Base-by-base conservation (phyloP, 371 early-diverging fungal genomes). In the Apophysomyces sp. region DNA sequence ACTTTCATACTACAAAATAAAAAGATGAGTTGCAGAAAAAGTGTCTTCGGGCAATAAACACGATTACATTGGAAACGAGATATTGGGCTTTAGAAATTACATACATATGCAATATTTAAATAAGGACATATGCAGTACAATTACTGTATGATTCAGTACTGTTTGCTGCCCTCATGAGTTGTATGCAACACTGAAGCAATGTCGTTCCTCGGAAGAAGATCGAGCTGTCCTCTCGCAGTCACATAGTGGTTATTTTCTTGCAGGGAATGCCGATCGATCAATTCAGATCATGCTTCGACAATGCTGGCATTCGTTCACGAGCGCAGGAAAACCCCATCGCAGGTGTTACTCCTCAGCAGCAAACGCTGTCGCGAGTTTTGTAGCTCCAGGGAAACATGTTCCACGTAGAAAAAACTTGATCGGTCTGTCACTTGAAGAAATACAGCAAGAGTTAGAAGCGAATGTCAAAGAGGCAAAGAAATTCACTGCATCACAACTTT, bases 401-500 rank as follows among this genome's bases (percentile, higher is more conserved):
- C 49, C 49, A 11, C 36, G 57, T 39, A 81, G 78, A 57, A 83
- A 73, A 26, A 85, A 81, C 58, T 62, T 85, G 49, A 68, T 85
- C 53, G 86, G 84, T 0, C 62, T 83, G 30, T 69, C 77, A 0
- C 51, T 75, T 0, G 54, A 65, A 1, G 78, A 81, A 18, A 60
- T 85, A 12, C 60, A 76, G 37, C 58, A 69, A 6, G 81, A 78
- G 41, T 49, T 85, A 16, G 58, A 31, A 21, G 53, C 62, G 18
- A 40, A 57, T 51, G 37, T 75, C 21, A 31, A 69, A 0, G 69
- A 69, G n/a, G 60, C 63, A n/a, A 80, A 80, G 52, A 66, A 67
- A 2, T 89, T 71, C 61, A 82, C 87, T 2, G 77, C 84, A 34
- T 64, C 67, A 13, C 91, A 91, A 67, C 71, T 91, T 28, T 87